A percentile compares a stretch with the other conserved stretches of the same genome.
Evolutionary conservation across 306 rosid genomes (phyloP).

Genomic region (Prunus dulcis): DNA sequence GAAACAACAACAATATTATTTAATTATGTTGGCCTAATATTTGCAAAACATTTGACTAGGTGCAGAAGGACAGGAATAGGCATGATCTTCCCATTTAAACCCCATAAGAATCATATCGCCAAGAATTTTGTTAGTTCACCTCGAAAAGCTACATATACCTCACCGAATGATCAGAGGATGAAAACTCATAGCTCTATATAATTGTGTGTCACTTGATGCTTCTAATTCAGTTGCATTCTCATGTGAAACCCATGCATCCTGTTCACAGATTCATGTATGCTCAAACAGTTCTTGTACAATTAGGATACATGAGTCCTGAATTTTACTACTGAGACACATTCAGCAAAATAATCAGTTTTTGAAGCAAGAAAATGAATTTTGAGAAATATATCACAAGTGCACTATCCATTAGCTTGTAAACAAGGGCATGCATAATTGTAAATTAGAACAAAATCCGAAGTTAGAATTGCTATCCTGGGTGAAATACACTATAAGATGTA

Average conservation of each 20-base stretch:
- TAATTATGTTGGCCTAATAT: neutral
- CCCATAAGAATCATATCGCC: neutral
- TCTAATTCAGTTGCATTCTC: constrained; percentile 29
- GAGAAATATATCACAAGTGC: neutral
- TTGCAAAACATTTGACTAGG: neutral
- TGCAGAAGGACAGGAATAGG: neutral
- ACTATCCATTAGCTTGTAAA: neutral
- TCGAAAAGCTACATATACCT: constrained; percentile 21
- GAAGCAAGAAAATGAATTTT: neutral
- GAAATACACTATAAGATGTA: too few relatives aligned
- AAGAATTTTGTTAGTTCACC: constrained; percentile 6
- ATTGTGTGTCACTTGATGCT: constrained; percentile 22
- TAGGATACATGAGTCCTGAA: neutral
- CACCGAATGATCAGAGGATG: constrained; percentile 17
- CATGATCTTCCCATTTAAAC: neutral
- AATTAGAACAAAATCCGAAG: too few relatives aligned
- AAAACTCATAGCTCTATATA: constrained; percentile 20
- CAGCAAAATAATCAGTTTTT: neutral
- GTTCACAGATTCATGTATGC: constrained; percentile 12
- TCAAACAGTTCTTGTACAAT: constrained; percentile 4
- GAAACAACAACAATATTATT: neutral
- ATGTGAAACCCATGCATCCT: constrained; percentile 22
- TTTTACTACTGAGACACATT: neutral
- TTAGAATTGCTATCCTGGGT: neutral
- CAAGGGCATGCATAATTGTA: neutral